Percentiles rank a stretch among this genome's conserved stretches.
These are phyloP conservation scores for Gossypium australe DNA, from an alignment of 345 rosid genomes.

Conservation along the genomic window DNA sequence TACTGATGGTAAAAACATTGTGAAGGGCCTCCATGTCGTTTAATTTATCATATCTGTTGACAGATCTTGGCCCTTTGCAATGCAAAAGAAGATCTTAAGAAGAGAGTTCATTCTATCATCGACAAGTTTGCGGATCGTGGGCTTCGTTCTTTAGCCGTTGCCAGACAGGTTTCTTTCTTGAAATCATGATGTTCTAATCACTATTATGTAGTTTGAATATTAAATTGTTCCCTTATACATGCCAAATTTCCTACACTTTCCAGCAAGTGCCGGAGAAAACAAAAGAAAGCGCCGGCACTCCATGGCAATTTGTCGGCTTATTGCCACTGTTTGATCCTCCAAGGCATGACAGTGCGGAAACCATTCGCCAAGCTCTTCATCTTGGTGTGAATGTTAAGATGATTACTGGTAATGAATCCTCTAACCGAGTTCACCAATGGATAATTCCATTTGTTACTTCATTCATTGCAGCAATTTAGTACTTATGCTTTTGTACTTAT, in stretches of 20 bases:
- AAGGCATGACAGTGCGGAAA: constrained; percentile 97
- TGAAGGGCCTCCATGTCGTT: not conserved
- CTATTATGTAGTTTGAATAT: not conserved
- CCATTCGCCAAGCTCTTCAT: constrained; percentile 77
- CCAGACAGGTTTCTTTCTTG: constrained; percentile 53
- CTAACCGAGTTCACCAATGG: not conserved
- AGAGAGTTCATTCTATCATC: constrained; percentile 52
- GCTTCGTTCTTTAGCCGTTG: constrained; percentile 67
- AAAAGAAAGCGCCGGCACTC: constrained; percentile 64
- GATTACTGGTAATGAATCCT: constrained; percentile 62
- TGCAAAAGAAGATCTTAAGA: constrained; percentile 50
- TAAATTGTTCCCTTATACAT: not conserved
- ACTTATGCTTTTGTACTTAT: not conserved
- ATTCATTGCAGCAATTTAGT: not conserved
- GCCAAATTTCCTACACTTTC: constrained; percentile 3
- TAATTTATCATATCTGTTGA: not conserved
- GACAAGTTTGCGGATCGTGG: constrained; percentile 82
- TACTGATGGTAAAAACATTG: not conserved
- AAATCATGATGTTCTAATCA: not conserved
- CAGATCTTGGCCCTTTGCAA: constrained; percentile 63
- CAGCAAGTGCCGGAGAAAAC: constrained; percentile 68
- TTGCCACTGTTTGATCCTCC: constrained; percentile 19
- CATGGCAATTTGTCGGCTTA: constrained; percentile 49
- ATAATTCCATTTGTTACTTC: too few relatives aligned
- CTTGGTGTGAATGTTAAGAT: constrained; percentile 97